Conservation (phyloP, 306 rosid genomes). For the Delonix regia region DNA sequence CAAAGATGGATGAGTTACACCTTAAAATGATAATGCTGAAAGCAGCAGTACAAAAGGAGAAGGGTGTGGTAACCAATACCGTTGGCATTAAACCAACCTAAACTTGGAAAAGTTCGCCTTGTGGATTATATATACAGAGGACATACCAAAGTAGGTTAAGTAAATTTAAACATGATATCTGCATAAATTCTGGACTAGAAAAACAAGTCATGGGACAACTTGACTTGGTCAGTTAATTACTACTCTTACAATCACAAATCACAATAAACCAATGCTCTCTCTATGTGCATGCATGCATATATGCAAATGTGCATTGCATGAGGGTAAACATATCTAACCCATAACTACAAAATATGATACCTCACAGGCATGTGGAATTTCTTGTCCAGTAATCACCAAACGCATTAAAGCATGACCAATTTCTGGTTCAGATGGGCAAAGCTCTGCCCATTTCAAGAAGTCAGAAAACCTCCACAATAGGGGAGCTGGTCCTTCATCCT, state of each 20-base stretch:
- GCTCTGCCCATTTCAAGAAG: slow-evolving; percentile 98
- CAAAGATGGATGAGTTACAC: slow-evolving; percentile 9
- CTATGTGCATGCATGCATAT: background rate
- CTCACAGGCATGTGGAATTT: slow-evolving; percentile 98
- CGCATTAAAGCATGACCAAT: slow-evolving; percentile 98
- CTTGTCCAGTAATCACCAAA: slow-evolving; percentile 98
- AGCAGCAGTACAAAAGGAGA: slow-evolving; percentile 15
- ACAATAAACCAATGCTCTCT: background rate
- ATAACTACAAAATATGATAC: slow-evolving; percentile 48
- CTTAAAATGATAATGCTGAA: background rate
- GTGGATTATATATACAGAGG: background rate
- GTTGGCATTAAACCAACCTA: background rate
- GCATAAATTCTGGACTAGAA: background rate
- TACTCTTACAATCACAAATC: slow-evolving; percentile 7
- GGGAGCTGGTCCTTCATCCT: slow-evolving; percentile 99
- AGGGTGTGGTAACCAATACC: slow-evolving; percentile 9
- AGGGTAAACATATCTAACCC: slow-evolving; percentile 9
- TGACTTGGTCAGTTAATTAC: background rate
- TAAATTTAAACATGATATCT: slow-evolving; percentile 23
- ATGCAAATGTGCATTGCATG: background rate
- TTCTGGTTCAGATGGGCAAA: slow-evolving; percentile 94
- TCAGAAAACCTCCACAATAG: slow-evolving; percentile 94
- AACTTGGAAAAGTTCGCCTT: background rate
- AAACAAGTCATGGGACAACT: background rate
- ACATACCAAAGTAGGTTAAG: background rate